Conservation (phyloP, 1,284 basidiomycete species). For the Ceratobasidium sp. region DNA sequence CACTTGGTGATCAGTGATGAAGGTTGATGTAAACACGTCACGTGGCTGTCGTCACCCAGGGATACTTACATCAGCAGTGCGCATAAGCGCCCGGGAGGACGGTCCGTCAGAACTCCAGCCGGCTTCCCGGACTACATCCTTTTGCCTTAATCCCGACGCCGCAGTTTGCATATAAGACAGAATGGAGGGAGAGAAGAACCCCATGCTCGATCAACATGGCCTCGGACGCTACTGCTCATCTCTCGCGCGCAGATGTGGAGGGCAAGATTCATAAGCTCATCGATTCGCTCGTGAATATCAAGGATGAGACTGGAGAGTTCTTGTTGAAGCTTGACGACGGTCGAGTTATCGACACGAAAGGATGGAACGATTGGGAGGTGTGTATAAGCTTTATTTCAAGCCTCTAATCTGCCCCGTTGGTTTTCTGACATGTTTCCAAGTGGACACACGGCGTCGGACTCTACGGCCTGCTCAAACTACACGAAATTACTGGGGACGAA, state of each 20-base stretch:
- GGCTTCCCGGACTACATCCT: conserved; percentile 27
- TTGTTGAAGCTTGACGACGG: conserved; percentile 69
- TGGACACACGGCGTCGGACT: conserved; percentile 74
- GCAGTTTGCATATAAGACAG: conserved; percentile 39
- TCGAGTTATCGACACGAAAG: conserved; percentile 73
- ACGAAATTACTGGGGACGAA: conserved; percentile 63
- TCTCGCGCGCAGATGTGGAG: conserved; percentile 34
- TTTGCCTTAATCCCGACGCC: conserved; percentile 12
- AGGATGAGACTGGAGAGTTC: conserved; percentile 71
- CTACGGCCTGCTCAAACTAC: conserved; percentile 64
- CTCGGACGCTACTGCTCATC: conserved; percentile 36
- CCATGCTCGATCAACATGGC: conserved; percentile 3
- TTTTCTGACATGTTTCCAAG: conserved; percentile 45
- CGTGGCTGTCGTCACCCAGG: conserved; percentile 10
- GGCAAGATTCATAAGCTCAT: conserved; percentile 63
- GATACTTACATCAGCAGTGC: conserved; percentile 20
- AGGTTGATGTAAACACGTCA: conserved; percentile 33
- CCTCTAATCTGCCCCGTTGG: too few relatives aligned
- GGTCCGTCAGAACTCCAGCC: conserved; percentile 4
- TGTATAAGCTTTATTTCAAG: too few relatives aligned
- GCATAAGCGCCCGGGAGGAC: conserved; percentile 27
- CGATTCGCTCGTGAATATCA: conserved; percentile 71
- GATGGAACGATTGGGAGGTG: conserved; percentile 73
- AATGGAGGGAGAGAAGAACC: neutral
- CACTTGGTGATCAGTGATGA: conserved; percentile 46